Conservation (phyloP, 257 asterid genomes). For the Rauvolfia tetraphylla region DNA sequence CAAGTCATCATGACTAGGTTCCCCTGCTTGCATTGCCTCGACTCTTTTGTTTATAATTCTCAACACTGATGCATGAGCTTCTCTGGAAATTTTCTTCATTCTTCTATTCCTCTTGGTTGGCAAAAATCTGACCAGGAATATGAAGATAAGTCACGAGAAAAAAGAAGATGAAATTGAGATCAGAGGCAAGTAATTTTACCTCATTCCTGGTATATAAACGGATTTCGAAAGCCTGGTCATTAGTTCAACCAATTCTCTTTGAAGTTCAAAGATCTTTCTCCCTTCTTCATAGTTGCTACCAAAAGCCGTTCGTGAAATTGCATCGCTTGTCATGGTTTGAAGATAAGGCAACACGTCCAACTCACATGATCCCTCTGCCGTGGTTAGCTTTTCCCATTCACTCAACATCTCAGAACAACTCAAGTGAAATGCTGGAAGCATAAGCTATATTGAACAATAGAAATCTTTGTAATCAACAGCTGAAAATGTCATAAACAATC, state of each 20-base stretch:
- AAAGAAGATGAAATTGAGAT: neutral
- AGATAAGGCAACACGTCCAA: constrained; percentile 22
- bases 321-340: constrained; percentile 19
- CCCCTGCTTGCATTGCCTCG: constrained; percentile 38
- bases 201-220: constrained; percentile 13
- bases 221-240: constrained; percentile 1
- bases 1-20: constrained; percentile 10
- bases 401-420: constrained; percentile 21
- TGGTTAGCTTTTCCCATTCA: constrained; percentile 17
- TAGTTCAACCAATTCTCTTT: constrained; percentile 6
- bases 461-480: too few species aligned
- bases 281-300: constrained; percentile 27
- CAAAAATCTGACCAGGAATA: constrained; percentile 30
- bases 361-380: constrained; percentile 17
- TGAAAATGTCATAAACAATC: too few species aligned
- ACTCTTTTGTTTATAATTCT: constrained; percentile 36
- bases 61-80: constrained; percentile 32
- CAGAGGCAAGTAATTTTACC: neutral
- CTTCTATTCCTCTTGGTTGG: constrained; percentile 42
- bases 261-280: constrained; percentile 17
- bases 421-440: constrained; percentile 21
- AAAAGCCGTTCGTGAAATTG: constrained; percentile 22
- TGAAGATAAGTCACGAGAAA: neutral
- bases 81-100: constrained; percentile 36
- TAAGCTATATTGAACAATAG: constrained; percentile 11